Percentiles rank a stretch among this genome's conserved stretches.
Conservation (phyloP, 805 yeast genomes). For the Candida broadrunensis region DNA sequence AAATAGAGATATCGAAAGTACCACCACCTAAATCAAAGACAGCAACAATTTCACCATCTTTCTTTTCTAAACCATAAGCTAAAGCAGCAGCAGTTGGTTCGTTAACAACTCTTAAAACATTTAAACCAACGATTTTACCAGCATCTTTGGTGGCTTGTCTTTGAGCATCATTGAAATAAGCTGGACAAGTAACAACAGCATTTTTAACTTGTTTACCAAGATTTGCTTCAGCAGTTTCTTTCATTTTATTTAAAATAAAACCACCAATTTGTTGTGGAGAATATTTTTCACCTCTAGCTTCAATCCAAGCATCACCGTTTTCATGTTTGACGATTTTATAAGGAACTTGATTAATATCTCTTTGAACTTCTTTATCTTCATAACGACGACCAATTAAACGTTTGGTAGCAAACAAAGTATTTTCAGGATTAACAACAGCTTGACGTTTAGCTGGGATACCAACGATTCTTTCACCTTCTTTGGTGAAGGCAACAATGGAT, state of each 20-base stretch:
- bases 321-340: constrained; percentile 85
- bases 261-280: constrained; percentile 97
- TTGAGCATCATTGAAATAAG: constrained; percentile 87
- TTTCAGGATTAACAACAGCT: constrained; percentile 91
- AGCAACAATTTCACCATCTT: constrained; percentile 80
- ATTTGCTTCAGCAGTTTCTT: constrained; percentile 94
- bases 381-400: constrained; percentile 92
- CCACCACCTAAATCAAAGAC: constrained; percentile 99
- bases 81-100: constrained; percentile 94
- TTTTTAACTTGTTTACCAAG: constrained; percentile 82
- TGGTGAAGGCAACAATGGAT: constrained; percentile 91
- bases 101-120: constrained; percentile 84
- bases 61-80: constrained; percentile 90
- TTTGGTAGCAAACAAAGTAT: constrained; percentile 92
- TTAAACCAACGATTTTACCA: constrained; percentile 94
- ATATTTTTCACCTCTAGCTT: constrained; percentile 82
- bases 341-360: constrained; percentile 84
- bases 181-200: constrained; percentile 91
- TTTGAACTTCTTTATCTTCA: constrained; percentile 85
- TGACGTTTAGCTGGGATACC: constrained; percentile 97
- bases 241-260: constrained; percentile 90
- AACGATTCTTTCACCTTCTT: constrained; percentile 86
- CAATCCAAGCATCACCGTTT: constrained; percentile 96
- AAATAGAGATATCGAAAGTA: constrained; percentile 94
- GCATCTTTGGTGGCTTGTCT: constrained; percentile 96